Base-by-base conservation (phyloP, 2,329 filamentous ascomycete species). In the Aureobasidium subglaciale region DNA sequence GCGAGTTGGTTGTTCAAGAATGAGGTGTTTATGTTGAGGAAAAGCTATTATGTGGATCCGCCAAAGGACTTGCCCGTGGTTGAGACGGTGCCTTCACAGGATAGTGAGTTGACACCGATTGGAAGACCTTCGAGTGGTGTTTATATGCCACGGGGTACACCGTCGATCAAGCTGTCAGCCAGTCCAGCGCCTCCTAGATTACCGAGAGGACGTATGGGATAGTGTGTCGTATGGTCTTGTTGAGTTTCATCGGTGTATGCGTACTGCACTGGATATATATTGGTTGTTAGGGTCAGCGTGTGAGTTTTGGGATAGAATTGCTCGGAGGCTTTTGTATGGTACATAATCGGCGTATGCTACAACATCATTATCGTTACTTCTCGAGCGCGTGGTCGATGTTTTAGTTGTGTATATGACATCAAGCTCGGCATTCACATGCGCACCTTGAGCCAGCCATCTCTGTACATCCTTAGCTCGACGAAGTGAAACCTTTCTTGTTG, bases 1-100 rank as follows among this genome's bases (percentile, higher is more conserved):
- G 50, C 50, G 15, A 54, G 50, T 35, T 54, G 50, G 50, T 35
- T 54, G 38, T 54, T 54, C 38, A 54, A 35, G 29, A 54, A 54
- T 27, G 37, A 54, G 4, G 50, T 54, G 4, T 54, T 54, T n/a
- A 54, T 54, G 50, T 20, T 54, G 38, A 42, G 50, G 18, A 54
- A 54, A 29, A 43, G 50, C n/a, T 54, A 54, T 38, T 54, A 54
- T 29, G 50, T 54, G 18, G 50, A 54, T 35, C 50, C 50, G 10
- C 50, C 50, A 25, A 43, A 43, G 27, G 38, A 54, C 9, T 20
- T 54, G 38, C 50, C 38, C 0, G 50, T 54, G 5, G 37, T 54
- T 3, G 50, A 54, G 38, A 35, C 50, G 9, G 50, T 54, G 29
- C 50, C 50, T 7, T n/a, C 16, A 9, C 20, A 11, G 2, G 50